phyloP scores from a whole-genome alignment of 2,329 filamentous ascomycete genomes.

The Exophiala lecanii-corni region DNA sequence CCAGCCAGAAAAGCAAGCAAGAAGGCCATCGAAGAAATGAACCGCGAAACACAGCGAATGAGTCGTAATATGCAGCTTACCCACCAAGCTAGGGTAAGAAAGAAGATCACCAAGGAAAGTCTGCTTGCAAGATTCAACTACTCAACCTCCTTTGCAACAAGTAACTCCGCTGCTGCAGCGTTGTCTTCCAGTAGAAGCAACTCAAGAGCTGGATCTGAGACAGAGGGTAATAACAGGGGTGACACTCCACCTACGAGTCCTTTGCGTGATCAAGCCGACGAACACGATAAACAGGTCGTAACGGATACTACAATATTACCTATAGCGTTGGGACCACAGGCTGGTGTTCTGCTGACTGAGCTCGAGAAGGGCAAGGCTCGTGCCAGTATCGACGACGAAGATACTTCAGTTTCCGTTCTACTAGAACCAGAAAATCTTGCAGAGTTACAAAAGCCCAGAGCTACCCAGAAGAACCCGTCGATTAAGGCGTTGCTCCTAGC shows the following conservation, averaged over 20 bases:
- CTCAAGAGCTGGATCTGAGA: conserved; percentile 47
- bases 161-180: conserved; percentile 25
- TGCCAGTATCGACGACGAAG: conserved; percentile 30
- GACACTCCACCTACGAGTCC: conserved; percentile 71
- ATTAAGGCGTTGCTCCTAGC: not conserved
- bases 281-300: not conserved
- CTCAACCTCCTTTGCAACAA: conserved; percentile 39
- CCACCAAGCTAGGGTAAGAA: conserved; percentile 84
- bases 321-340: not conserved
- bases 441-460: not conserved
- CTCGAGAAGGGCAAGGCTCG: conserved; percentile 61
- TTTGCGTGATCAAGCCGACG: conserved; percentile 28
- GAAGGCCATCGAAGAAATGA: conserved; percentile 92
- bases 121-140: conserved; percentile 76
- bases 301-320: not conserved
- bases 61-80: conserved; percentile 84
- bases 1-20: conserved; percentile 84
- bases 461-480: conserved; percentile 15
- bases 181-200: conserved; percentile 39
- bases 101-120: conserved; percentile 79
- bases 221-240: conserved; percentile 40
- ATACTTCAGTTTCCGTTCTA: not conserved
- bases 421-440: not conserved
- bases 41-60: conserved; percentile 87
- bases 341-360: not conserved